Evolutionary conservation across 2,329 filamentous ascomycete species (phyloP), one percentile per base, ranked within the genome.

Genomic region (Atkinsonella hypoxylon): DNA sequence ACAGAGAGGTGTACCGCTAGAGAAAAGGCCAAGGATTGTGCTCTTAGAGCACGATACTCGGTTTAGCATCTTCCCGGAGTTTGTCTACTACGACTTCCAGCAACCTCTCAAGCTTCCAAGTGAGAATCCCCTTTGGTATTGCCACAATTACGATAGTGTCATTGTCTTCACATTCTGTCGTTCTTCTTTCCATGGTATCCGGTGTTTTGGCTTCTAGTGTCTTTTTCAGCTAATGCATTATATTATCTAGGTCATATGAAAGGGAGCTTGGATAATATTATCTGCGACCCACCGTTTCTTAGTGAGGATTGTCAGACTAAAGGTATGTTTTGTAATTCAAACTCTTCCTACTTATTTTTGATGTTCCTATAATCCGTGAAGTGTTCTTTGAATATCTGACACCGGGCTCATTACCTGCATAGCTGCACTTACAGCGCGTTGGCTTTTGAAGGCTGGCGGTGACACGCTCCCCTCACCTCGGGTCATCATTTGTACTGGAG

Each of bases 241-340:
- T 18, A 13, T 18, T n/a, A 18, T 10, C 6, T 18, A 77, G 73
- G 64, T 12, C 64, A 75, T 34, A 65, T 89, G 36, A 87, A 84
- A 61, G 79, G 77, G 18, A 70, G 67, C 18, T 78, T 84, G 45
- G 83, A 89, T 64, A 76, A 81, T 49, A 76, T 91, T 53, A 83
- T 90, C 50, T 79, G 78, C 57, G 87, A 93, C 61, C 87, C 87
- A 9, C 87, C 87, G 0, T 91, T 91, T 63, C 71, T 91, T 36
- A 88, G 80, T 63, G 78, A 85, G 54, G 85, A 91, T 61, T 91
- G 87, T 62, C 85, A 91, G 64, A 88, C 85, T 0, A 89, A 89
- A 71, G 72, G 83, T 85, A 42, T 58, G 57, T 67, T 39, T 22
- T 22, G 22, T n/a, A 43, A 47, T 47, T 20, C 11, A 31, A 18